phyloP scores from a whole-genome alignment of 2,329 filamentous ascomycete species.

The Nigrospora sphaerica region DNA sequence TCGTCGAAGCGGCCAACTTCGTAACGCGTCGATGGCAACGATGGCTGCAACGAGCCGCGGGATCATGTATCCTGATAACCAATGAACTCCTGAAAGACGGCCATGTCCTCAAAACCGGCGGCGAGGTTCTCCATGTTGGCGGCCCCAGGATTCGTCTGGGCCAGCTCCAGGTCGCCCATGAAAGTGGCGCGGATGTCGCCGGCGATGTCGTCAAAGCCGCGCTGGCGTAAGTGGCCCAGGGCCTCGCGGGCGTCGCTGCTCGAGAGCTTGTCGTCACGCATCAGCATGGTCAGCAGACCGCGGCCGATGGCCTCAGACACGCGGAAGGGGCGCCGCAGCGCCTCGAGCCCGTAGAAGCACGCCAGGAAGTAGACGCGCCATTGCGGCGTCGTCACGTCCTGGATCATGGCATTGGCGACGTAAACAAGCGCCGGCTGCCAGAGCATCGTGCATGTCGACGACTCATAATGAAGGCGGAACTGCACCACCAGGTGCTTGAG shows the following conservation, averaged over 20 bases:
- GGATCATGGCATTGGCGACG: conserved; percentile 27
- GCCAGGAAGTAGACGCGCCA: conserved; percentile 28
- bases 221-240: conserved; percentile 19
- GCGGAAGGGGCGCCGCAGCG: conserved; percentile 24
- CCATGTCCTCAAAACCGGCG: conserved; percentile 22
- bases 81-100: conserved; percentile 22
- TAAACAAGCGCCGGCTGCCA: conserved; percentile 34
- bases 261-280: conserved; percentile 23
- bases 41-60: too few species aligned
- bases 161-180: conserved; percentile 27
- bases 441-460: conserved; percentile 26
- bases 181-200: conserved; percentile 25
- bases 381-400: conserved; percentile 16
- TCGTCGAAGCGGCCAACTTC: too few species aligned
- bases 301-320: conserved; percentile 25
- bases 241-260: conserved; percentile 17
- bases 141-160: conserved; percentile 22
- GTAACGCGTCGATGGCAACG: too few species aligned
- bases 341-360: conserved; percentile 29
- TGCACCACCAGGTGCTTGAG: conserved; percentile 28
- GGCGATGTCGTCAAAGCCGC: conserved; percentile 9
- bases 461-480: conserved; percentile 25
- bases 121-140: conserved; percentile 26
- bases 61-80: too few species aligned
- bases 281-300: conserved; percentile 26